These are phyloP conservation scores for Gryganskiella cystojenkinii DNA, from an alignment of 192 early-diverging fungal species.

Conservation along the genomic window DNA sequence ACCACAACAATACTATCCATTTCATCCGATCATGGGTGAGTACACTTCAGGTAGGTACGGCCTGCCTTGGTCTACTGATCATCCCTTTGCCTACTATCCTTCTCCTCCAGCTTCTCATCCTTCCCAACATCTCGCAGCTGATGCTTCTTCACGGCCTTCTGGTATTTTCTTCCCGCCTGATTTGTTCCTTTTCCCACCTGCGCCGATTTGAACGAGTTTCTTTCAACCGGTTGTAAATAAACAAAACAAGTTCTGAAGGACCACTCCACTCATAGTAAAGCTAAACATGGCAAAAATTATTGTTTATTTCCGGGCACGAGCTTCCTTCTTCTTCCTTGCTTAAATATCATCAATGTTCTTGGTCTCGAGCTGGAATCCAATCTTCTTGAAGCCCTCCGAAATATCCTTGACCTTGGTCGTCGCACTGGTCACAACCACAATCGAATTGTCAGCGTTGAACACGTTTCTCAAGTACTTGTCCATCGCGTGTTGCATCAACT, in stretches of 20 bases:
- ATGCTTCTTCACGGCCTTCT: not conserved
- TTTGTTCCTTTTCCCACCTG: slow-evolving; percentile 18
- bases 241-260: too few species aligned
- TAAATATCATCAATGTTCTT: slow-evolving; percentile 63
- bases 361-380: slow-evolving; percentile 59
- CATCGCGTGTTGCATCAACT: slow-evolving; percentile 59
- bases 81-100: not conserved
- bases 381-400: slow-evolving; percentile 56
- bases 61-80: too few species aligned
- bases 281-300: too few species aligned
- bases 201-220: not conserved
- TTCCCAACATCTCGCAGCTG: not conserved
- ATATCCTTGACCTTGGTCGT: slow-evolving; percentile 65
- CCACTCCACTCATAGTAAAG: too few species aligned
- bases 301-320: too few species aligned
- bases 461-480: slow-evolving; percentile 62
- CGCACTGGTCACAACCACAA: slow-evolving; percentile 61
- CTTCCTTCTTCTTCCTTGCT: too few species aligned
- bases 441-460: slow-evolving; percentile 59
- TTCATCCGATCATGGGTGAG: too few species aligned
- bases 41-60: too few species aligned
- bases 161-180: slow-evolving; percentile 37
- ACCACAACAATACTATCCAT: too few species aligned
- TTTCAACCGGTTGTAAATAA: not conserved
- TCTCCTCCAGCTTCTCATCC: not conserved